Evolutionary conservation across 2,329 filamentous ascomycete species (phyloP).

Genomic region (Rasamsonia emersonii): DNA sequence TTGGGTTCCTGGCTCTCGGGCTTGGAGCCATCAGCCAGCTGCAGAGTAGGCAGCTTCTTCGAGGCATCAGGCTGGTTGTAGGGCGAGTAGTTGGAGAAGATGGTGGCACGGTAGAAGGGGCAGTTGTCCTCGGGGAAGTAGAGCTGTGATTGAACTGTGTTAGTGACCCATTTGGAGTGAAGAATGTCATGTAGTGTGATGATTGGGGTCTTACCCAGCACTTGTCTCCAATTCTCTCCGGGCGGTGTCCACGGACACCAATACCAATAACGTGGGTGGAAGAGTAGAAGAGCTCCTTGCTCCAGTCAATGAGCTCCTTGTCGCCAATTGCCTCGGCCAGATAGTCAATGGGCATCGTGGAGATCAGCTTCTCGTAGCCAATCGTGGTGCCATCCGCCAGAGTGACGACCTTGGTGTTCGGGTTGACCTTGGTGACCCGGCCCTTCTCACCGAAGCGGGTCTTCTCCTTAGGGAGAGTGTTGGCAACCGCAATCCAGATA

Average conservation of each 20-base stretch:
- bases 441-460: conserved; percentile 80
- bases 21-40: conserved; percentile 78
- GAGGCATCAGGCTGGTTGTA: conserved; percentile 86
- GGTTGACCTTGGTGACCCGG: conserved; percentile 78
- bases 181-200: not conserved
- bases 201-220: conserved; percentile 64
- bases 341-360: conserved; percentile 90
- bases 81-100: conserved; percentile 99
- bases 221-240: conserved; percentile 96
- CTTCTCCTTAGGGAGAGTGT: conserved; percentile 87
- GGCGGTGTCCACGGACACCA: conserved; percentile 81
- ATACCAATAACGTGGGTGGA: conserved; percentile 96
- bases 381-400: conserved; percentile 79
- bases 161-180: not conserved
- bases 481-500: conserved; percentile 96
- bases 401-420: conserved; percentile 71
- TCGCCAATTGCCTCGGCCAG: conserved; percentile 83
- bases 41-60: conserved; percentile 76
- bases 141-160: conserved; percentile 45
- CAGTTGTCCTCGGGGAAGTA: conserved; percentile 99
- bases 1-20: conserved; percentile 62
- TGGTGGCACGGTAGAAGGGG: conserved; percentile 98
- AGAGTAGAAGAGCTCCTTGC: conserved; percentile 92
- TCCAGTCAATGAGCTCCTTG: conserved; percentile 69
- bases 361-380: conserved; percentile 85